A percentile compares a stretch with the other conserved stretches of the same genome.
Evolutionary conservation across 352 stramenopile species (phyloP).

Genomic region (Globisporangium heterothallicum): DNA sequence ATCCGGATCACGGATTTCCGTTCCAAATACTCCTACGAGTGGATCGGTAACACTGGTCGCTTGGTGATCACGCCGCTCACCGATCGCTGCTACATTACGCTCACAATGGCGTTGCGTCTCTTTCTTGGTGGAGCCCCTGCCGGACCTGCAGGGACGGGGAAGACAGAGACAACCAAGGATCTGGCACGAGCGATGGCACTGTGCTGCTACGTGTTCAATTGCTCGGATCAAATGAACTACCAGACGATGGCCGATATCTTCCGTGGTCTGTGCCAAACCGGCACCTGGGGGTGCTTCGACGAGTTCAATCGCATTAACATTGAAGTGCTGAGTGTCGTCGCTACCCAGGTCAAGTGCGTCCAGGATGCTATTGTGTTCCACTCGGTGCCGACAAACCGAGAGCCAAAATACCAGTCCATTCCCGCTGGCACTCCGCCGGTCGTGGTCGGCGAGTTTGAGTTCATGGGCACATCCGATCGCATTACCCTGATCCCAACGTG

Average conservation of each 20-base stretch:
- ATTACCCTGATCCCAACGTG: constrained; percentile 86
- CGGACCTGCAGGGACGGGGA: constrained; percentile 90
- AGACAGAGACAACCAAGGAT: constrained; percentile 87
- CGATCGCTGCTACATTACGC: constrained; percentile 96
- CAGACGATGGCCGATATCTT: constrained; percentile 89
- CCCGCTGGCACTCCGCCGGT: constrained; percentile 91
- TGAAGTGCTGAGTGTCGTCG: constrained; percentile 82
- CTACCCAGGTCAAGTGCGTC: constrained; percentile 83
- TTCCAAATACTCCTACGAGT: constrained; percentile 91
- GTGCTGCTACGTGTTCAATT: constrained; percentile 89
- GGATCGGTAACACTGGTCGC: constrained; percentile 86
- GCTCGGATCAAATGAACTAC: constrained; percentile 88
- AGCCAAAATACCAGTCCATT: constrained; percentile 91
- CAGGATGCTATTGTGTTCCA: constrained; percentile 83
- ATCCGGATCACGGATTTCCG: constrained; percentile 96
- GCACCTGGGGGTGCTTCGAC: constrained; percentile 86
- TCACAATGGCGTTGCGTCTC: constrained; percentile 95
- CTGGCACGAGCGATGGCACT: constrained; percentile 79
- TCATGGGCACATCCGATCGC: constrained; percentile 81
- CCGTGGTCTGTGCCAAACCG: constrained; percentile 75
- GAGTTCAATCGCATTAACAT: constrained; percentile 90
- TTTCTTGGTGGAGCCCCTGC: constrained; percentile 94
- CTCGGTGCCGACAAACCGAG: constrained; percentile 91
- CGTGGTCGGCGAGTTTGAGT: constrained; percentile 83
- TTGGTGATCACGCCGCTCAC: constrained; percentile 95